phyloP scores from a whole-genome alignment of 352 stramenopile genomes.

The Globisporangium acanthophoron region DNA sequence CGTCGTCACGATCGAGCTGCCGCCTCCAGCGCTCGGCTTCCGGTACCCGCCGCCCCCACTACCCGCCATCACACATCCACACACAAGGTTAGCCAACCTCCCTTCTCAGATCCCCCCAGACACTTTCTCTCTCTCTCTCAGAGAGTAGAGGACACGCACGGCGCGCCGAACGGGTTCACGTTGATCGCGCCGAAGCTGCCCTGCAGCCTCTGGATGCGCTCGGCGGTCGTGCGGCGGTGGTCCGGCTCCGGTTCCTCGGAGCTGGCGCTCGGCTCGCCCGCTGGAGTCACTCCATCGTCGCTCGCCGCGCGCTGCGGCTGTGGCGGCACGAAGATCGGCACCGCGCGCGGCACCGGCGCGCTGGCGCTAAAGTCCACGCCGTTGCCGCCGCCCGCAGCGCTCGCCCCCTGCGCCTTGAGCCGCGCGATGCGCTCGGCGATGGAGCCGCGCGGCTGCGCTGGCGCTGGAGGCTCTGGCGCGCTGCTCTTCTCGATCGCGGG shows the following conservation, averaged over 20 bases:
- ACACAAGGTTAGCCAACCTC: neutral
- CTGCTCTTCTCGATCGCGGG: constrained; percentile 27
- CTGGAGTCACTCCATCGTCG: neutral
- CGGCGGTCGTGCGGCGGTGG: constrained; percentile 24
- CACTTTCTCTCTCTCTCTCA: neutral
- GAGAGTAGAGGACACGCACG: neutral
- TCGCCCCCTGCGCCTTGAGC: constrained; percentile 62
- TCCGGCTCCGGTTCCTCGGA: constrained; percentile 1
- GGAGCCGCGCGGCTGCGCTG: constrained; percentile 28
- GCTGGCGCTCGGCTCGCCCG: constrained; percentile 1
- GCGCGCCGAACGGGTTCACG: constrained; percentile 59
- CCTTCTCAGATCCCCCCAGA: too few species aligned
- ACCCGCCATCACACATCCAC: neutral
- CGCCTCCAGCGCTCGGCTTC: constrained; percentile 24
- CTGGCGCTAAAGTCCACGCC: constrained; percentile 4
- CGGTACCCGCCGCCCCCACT: constrained; percentile 35
- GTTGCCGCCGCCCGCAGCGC: constrained; percentile 8
- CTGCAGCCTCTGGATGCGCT: constrained; percentile 73
- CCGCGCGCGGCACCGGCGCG: constrained; percentile 6
- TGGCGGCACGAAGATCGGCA: constrained; percentile 14
- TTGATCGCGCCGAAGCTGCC: constrained; percentile 78
- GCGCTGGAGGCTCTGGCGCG: constrained; percentile 9
- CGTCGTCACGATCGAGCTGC: constrained; percentile 74
- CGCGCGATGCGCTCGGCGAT: constrained; percentile 77
- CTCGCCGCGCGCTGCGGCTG: constrained; percentile 11